phyloP scores from a whole-genome alignment of 176 grass and related monocot genomes.

The Hyparrhenia diplandra region DNA sequence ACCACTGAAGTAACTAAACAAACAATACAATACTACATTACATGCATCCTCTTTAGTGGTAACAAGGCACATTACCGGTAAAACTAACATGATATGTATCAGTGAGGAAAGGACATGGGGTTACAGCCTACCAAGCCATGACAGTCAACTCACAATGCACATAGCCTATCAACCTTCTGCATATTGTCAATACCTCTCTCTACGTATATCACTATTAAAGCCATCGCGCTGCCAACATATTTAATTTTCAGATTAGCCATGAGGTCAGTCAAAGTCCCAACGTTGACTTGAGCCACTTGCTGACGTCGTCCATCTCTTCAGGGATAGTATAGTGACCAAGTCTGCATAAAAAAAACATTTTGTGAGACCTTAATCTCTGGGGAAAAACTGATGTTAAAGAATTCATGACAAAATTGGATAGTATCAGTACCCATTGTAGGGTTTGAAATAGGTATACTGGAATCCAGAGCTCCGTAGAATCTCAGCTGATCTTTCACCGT shows the following conservation, averaged over 20 bases:
- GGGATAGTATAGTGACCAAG: conserved; percentile 89
- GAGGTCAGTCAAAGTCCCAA: conserved; percentile 61
- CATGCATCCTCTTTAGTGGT: conserved; percentile 16
- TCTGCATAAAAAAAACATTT: conserved; percentile 25
- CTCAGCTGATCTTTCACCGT: conserved; percentile 73
- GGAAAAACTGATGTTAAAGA: not conserved
- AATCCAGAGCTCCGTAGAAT: conserved; percentile 66
- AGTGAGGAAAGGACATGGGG: conserved; percentile 22
- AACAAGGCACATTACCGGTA: conserved; percentile 30
- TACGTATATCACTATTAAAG: conserved; percentile 23
- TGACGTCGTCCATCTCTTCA: conserved; percentile 93
- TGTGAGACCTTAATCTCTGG: not conserved
- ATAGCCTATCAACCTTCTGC: conserved; percentile 41
- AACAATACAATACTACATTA: conserved; percentile 41
- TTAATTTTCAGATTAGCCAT: conserved; percentile 17
- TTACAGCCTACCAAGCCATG: conserved; percentile 45
- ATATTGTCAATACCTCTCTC: conserved; percentile 37
- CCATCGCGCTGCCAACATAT: not conserved
- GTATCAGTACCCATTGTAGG: conserved; percentile 70
- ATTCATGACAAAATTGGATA: not conserved
- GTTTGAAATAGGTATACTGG: conserved; percentile 51
- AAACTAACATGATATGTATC: conserved; percentile 36
- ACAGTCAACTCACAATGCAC: conserved; percentile 24
- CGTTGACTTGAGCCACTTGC: conserved; percentile 78
- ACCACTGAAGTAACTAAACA: conserved; percentile 38